Percentiles rank a stretch among this genome's conserved stretches.
Evolutionary conservation across 495 filamentous ascomycete genomes (phyloP).

Genomic region (Aspergillus olivimuriae): DNA sequence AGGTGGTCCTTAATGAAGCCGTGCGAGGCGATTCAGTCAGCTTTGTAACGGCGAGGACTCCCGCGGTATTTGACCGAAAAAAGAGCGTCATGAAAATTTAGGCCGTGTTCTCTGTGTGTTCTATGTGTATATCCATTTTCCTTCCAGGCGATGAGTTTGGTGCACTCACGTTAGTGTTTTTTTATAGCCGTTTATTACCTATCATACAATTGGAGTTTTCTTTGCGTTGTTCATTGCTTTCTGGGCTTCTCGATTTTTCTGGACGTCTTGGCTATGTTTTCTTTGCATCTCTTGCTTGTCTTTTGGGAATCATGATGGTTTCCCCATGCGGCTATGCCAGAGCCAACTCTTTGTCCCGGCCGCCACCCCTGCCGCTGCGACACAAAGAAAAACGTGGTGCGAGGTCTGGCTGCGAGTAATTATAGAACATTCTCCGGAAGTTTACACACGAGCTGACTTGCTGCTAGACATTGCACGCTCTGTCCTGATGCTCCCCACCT

Average conservation of each 20-base stretch:
- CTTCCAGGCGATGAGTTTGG: conserved; percentile 38
- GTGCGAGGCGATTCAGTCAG: not conserved
- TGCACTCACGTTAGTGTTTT: conserved; percentile 38
- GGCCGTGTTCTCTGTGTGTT: conserved; percentile 35
- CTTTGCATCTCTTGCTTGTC: no score
- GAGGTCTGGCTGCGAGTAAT: not conserved
- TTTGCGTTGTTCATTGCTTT: conserved; percentile 5
- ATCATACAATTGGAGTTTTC: conserved; percentile 26
- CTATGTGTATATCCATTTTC: conserved; percentile 44
- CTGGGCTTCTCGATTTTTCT: not conserved
- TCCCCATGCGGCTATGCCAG: not conserved
- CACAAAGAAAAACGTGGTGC: not conserved
- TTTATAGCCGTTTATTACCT: conserved; percentile 34
- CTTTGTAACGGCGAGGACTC: not conserved
- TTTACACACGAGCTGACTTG: not conserved
- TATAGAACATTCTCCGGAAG: no score
- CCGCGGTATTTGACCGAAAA: conserved; percentile 1
- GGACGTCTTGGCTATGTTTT: not conserved
- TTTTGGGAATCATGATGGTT: no score
- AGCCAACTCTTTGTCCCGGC: not conserved
- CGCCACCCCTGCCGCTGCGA: not conserved
- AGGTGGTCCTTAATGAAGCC: not conserved
- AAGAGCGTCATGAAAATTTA: conserved; percentile 32
- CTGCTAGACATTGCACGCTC: not conserved
- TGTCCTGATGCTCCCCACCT: not conserved